A percentile compares a stretch with the other conserved stretches of the same genome.
phyloP scores from a whole-genome alignment of 495 filamentous ascomycete genomes.

The Sabuloglossum arenarium region DNA sequence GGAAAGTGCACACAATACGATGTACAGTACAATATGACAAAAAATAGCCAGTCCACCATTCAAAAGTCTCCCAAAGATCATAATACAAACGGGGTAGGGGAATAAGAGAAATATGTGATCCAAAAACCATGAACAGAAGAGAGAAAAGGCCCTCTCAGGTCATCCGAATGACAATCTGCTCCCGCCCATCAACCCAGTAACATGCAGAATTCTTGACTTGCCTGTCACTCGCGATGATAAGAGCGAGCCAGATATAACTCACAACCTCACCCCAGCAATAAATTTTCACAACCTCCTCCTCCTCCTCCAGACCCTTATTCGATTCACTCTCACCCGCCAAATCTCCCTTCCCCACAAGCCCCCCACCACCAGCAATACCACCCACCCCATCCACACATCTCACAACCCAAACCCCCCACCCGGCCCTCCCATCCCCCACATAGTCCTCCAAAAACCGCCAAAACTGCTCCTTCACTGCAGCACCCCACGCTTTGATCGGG shows the following conservation, averaged over 20 bases:
- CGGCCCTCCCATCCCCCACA: slow-evolving; percentile 33
- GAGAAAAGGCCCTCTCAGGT: background rate
- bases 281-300: slow-evolving; percentile 22
- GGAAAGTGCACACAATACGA: too few species aligned
- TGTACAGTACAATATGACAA: too few species aligned
- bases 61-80: too few species aligned
- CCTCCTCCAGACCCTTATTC: background rate
- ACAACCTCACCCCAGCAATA: slow-evolving; percentile 48
- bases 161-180: background rate
- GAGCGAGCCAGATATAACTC: slow-evolving; percentile 38
- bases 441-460: slow-evolving; percentile 43
- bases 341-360: background rate
- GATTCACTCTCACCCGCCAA: background rate
- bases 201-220: background rate
- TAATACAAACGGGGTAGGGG: too few species aligned
- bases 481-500: slow-evolving; percentile 24
- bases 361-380: too few species aligned
- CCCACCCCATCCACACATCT: background rate
- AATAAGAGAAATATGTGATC: background rate
- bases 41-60: too few species aligned
- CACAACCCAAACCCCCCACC: slow-evolving; percentile 43
- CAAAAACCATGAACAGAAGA: background rate
- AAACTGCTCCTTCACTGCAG: slow-evolving; percentile 21
- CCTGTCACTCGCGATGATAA: slow-evolving; percentile 41
- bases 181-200: background rate